These are phyloP conservation scores for Xylaria scruposa DNA, from an alignment of 495 filamentous ascomycete genomes.

Conservation along the genomic window DNA sequence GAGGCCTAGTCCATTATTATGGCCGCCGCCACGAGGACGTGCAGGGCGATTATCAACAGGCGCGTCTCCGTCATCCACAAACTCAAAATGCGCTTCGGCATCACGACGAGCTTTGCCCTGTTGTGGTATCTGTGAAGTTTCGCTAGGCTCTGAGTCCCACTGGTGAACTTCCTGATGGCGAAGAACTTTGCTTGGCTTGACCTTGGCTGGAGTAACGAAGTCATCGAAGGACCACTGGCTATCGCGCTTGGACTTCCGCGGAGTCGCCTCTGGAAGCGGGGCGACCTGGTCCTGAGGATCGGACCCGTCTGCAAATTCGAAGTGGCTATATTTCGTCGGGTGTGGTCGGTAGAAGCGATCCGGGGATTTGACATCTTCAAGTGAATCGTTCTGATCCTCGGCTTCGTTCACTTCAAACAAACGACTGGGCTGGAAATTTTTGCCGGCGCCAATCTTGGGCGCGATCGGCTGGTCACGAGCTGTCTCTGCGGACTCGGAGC, in stretches of 20 bases:
- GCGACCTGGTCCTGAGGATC: slow-evolving; percentile 45
- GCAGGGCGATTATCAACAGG: slow-evolving; percentile 37
- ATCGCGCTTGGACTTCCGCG: slow-evolving; percentile 64
- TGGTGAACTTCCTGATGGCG: slow-evolving; percentile 65
- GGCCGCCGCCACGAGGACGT: slow-evolving; percentile 55
- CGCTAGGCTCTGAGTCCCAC: slow-evolving; percentile 74
- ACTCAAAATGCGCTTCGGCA: slow-evolving; percentile 78
- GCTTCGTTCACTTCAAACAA: slow-evolving; percentile 70
- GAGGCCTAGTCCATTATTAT: slow-evolving; percentile 71
- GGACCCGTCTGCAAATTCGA: slow-evolving; percentile 77
- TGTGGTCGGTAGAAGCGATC: slow-evolving; percentile 64
- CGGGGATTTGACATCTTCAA: slow-evolving; percentile 44
- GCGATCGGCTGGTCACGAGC: slow-evolving; percentile 43
- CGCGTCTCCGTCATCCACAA: slow-evolving; percentile 59
- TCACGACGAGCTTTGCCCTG: slow-evolving; percentile 76
- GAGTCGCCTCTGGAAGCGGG: slow-evolving; percentile 45
- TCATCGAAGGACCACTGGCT: slow-evolving; percentile 87
- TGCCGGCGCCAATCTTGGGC: slow-evolving; percentile 70
- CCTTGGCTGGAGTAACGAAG: slow-evolving; percentile 80
- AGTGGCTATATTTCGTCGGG: slow-evolving; percentile 83
- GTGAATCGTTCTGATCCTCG: slow-evolving; percentile 43
- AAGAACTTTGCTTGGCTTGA: slow-evolving; percentile 50
- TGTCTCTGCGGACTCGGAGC: slow-evolving; percentile 23
- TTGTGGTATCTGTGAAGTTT: slow-evolving; percentile 62
- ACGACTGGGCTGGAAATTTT: slow-evolving; percentile 72